A percentile compares a stretch with the other conserved stretches of the same genome.
Conservation (phyloP, 225 moss, liverwort and hornwort species). For the Bryoerythrophyllum caledonicum region DNA sequence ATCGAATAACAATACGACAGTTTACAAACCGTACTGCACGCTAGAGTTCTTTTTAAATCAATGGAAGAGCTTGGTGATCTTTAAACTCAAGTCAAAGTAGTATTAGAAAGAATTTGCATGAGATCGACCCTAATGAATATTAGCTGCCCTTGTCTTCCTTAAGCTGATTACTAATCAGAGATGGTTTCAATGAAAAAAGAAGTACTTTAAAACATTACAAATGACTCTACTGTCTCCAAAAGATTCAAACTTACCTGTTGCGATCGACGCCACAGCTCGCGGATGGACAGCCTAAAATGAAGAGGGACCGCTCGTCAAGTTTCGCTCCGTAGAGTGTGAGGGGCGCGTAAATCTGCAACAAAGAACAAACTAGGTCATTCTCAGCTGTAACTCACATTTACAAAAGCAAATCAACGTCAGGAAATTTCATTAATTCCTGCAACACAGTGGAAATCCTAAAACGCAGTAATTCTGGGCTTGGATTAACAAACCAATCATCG, state of each 20-base stretch:
- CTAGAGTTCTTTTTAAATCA: too few species aligned
- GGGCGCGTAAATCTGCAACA: conserved; percentile 81
- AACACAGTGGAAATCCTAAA: conserved; percentile 28
- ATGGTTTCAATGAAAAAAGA: too few species aligned
- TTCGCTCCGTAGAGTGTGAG: conserved; percentile 65
- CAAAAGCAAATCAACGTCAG: not conserved
- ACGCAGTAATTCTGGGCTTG: not conserved
- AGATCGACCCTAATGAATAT: too few species aligned
- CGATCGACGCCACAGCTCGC: conserved; percentile 74
- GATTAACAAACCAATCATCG: not conserved
- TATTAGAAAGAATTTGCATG: too few species aligned
- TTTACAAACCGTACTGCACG: not conserved
- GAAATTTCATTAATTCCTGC: not conserved
- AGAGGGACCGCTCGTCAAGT: conserved; percentile 75
- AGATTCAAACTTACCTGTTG: conserved; percentile 46
- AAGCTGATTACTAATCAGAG: too few species aligned
- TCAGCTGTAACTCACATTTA: not conserved
- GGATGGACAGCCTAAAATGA: conserved; percentile 83
- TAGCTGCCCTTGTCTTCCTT: too few species aligned
- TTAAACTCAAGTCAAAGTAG: too few species aligned
- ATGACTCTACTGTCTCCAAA: too few species aligned
- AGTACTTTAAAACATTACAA: too few species aligned
- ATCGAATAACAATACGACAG: not conserved
- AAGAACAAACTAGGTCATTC: conserved; percentile 16
- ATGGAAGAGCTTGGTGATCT: too few species aligned